phyloP scores from a whole-genome alignment of 495 filamentous ascomycete genomes.

The Aspergillus ostianus region DNA sequence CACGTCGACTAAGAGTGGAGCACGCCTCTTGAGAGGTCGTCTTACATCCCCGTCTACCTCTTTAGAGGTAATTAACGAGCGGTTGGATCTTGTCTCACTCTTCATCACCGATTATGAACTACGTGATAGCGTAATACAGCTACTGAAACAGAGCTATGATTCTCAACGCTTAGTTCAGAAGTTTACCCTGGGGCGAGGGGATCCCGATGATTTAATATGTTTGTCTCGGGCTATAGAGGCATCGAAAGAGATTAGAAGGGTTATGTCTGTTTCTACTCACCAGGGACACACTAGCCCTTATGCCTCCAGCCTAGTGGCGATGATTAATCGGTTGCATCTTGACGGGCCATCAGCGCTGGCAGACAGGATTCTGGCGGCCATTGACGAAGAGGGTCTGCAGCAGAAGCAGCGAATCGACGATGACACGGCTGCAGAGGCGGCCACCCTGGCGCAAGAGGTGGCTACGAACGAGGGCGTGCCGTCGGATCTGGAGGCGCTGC shows the following conservation, averaged over 20 bases:
- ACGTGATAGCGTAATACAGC: slow-evolving; percentile 60
- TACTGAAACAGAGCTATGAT: slow-evolving; percentile 79
- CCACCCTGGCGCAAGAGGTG: slow-evolving; percentile 66
- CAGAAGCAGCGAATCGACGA: slow-evolving; percentile 76
- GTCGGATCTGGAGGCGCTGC: slow-evolving; percentile 44
- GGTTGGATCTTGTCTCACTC: slow-evolving; percentile 77
- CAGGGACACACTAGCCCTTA: slow-evolving; percentile 8
- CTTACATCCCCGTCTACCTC: slow-evolving; percentile 86
- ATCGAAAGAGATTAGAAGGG: slow-evolving; percentile 63
- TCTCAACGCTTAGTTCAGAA: slow-evolving; percentile 88
- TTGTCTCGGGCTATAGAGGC: slow-evolving; percentile 79
- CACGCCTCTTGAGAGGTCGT: slow-evolving; percentile 76
- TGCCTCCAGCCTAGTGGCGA: slow-evolving; percentile 41
- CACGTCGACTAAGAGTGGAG: slow-evolving; percentile 88
- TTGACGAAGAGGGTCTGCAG: slow-evolving; percentile 89
- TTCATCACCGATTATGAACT: slow-evolving; percentile 63
- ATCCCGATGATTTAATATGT: slow-evolving; percentile 85
- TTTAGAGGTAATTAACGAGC: slow-evolving; percentile 69
- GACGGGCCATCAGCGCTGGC: slow-evolving; percentile 68
- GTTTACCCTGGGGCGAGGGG: slow-evolving; percentile 87
- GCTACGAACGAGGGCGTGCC: slow-evolving; percentile 56
- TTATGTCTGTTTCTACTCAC: slow-evolving; percentile 29
- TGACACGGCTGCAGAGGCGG: slow-evolving; percentile 63
- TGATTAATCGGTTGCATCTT: slow-evolving; percentile 64
- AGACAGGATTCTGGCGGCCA: slow-evolving; percentile 65